phyloP scores from a whole-genome alignment of 2,329 filamentous ascomycete species.

The Juglanconis juglandina region DNA sequence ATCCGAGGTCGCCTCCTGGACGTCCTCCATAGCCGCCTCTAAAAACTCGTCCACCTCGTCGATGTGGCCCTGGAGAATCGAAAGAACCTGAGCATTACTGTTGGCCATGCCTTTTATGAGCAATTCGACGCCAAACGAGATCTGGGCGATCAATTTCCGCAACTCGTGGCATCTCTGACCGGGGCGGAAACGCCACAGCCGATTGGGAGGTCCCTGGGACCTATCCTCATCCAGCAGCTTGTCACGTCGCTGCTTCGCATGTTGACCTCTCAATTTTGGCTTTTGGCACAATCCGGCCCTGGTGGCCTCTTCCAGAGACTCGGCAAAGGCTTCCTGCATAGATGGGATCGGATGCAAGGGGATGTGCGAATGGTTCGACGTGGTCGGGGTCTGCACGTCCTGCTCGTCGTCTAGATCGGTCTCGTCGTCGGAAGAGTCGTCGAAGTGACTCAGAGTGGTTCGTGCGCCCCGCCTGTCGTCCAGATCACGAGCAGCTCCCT shows the following conservation, averaged over 20 bases:
- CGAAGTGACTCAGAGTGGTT: slow-evolving; percentile 19
- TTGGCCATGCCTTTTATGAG: slow-evolving; percentile 82
- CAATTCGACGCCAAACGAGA: slow-evolving; percentile 89
- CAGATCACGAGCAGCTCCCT: slow-evolving; percentile 9
- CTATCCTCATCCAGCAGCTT: slow-evolving; percentile 65
- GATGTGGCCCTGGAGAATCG: slow-evolving; percentile 86
- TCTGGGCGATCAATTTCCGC: slow-evolving; percentile 85
- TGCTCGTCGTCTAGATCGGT: not conserved
- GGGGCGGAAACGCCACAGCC: slow-evolving; percentile 71
- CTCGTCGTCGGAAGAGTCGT: slow-evolving; percentile 12
- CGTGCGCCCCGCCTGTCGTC: slow-evolving; percentile 16
- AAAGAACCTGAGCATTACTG: slow-evolving; percentile 81
- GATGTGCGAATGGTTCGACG: slow-evolving; percentile 22
- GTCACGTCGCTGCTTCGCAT: slow-evolving; percentile 61
- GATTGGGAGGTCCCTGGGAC: slow-evolving; percentile 68
- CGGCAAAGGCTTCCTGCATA: slow-evolving; percentile 79
- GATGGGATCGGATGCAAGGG: slow-evolving; percentile 66
- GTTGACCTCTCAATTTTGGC: slow-evolving; percentile 50
- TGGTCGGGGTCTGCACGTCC: slow-evolving; percentile 3
- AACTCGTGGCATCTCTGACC: slow-evolving; percentile 81
- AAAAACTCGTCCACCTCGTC: slow-evolving; percentile 92
- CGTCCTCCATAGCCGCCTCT: slow-evolving; percentile 80
- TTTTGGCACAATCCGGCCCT: slow-evolving; percentile 43
- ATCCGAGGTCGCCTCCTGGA: slow-evolving; percentile 73
- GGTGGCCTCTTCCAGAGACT: slow-evolving; percentile 72